Evolutionary conservation across 495 filamentous ascomycete genomes (phyloP).

Genomic region (Podospora australis): DNA sequence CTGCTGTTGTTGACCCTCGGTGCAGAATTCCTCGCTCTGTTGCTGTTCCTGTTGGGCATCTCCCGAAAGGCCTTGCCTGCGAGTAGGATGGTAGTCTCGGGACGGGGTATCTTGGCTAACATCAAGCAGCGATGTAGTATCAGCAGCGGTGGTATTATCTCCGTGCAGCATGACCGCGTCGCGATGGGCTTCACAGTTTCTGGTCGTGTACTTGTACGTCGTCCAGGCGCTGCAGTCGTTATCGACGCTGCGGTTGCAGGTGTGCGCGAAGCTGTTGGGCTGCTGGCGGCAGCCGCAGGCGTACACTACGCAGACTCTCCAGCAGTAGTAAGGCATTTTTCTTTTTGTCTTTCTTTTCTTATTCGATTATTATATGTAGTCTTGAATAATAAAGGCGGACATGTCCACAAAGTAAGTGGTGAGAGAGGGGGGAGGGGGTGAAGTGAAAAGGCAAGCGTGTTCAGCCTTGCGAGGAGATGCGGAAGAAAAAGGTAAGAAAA

Average conservation of each 20-base stretch:
- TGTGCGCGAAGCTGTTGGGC: conserved; percentile 19
- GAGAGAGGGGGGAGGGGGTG: no score
- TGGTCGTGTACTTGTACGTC: conserved; percentile 12
- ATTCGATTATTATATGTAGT: no score
- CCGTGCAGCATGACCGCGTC: conserved; percentile 4
- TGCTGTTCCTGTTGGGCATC: neutral
- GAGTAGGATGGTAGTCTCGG: no score
- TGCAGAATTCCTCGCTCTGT: neutral
- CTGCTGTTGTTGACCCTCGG: no score
- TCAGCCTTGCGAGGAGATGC: no score
- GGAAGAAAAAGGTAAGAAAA: no score
- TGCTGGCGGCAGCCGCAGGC: conserved; percentile 20
- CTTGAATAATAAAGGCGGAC: no score
- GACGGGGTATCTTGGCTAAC: no score
- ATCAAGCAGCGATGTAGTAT: neutral
- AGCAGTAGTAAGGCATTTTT: conserved; percentile 19
- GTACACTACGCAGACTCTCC: conserved; percentile 20
- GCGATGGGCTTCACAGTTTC: conserved; percentile 19
- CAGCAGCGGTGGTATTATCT: neutral
- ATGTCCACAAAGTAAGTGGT: no score
- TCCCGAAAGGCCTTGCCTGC: no score
- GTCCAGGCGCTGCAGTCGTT: conserved; percentile 20
- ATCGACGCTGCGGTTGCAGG: conserved; percentile 2
- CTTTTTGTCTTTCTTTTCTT: conserved; percentile 8
- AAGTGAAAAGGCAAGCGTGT: no score